These are phyloP conservation scores for Ophiostoma himal-ulmi DNA, from an alignment of 2,329 filamentous ascomycete species.

Conservation along the genomic window DNA sequence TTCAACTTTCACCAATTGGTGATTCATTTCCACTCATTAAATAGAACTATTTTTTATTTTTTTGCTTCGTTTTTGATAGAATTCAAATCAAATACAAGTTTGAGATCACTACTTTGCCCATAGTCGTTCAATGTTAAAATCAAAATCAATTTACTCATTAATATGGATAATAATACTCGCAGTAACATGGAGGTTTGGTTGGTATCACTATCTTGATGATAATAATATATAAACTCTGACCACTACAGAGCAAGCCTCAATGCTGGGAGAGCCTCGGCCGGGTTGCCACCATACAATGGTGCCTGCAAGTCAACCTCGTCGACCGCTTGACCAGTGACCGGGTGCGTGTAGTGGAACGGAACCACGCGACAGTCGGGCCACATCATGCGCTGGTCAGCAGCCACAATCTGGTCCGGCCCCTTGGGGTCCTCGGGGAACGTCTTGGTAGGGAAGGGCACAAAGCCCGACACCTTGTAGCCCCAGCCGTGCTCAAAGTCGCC, in stretches of 20 bases:
- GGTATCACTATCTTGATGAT: too few species aligned
- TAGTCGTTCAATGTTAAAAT: too few species aligned
- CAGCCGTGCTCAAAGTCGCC: constrained; percentile 48
- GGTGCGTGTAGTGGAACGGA: constrained; percentile 49
- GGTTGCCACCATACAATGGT: constrained; percentile 40
- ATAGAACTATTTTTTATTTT: too few species aligned
- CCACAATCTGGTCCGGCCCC: constrained; percentile 47
- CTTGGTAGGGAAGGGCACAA: constrained; percentile 45
- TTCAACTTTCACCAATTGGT: too few species aligned
- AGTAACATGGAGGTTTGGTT: too few species aligned
- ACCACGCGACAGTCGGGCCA: constrained; percentile 52
- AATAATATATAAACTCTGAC: too few species aligned
- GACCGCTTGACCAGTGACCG: constrained; percentile 43
- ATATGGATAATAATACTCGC: too few species aligned
- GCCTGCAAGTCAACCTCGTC: constrained; percentile 45
- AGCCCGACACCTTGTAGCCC: constrained; percentile 48
- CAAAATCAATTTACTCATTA: too few species aligned
- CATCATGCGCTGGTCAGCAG: constrained; percentile 44
- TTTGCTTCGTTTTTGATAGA: too few species aligned
- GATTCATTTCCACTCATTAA: too few species aligned
- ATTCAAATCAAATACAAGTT: too few species aligned
- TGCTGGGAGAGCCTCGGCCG: constrained; percentile 37
- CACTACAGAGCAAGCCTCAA: constrained; percentile 33
- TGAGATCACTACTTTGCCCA: too few species aligned
- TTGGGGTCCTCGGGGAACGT: constrained; percentile 45